phyloP scores from a whole-genome alignment of 805 yeast species.

The Blastobotrys peoriensis region DNA sequence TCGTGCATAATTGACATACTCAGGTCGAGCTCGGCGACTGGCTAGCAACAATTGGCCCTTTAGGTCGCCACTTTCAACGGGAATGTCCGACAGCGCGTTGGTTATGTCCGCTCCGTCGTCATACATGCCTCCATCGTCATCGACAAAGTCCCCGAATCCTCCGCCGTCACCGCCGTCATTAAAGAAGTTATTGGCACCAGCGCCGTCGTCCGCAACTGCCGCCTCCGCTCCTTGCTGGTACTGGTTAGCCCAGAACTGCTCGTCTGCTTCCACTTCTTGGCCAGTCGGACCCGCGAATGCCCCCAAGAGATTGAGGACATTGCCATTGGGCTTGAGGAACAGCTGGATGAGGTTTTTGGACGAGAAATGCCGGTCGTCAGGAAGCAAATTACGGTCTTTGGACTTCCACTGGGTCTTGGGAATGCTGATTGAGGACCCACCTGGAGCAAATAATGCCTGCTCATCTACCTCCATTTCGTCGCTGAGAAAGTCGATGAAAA shows the following conservation, averaged over 20 bases:
- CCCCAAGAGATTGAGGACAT: constrained; percentile 10
- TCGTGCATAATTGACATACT: constrained; percentile 51
- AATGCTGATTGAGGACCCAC: constrained; percentile 35
- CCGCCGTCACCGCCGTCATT: constrained; percentile 37
- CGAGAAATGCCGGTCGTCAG: constrained; percentile 68
- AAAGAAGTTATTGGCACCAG: constrained; percentile 24
- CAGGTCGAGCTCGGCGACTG: constrained; percentile 23
- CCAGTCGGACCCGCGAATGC: constrained; percentile 1
- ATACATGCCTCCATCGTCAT: constrained; percentile 9
- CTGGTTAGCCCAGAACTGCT: constrained; percentile 70
- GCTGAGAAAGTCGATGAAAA: constrained; percentile 39
- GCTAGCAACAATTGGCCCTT: constrained; percentile 8
- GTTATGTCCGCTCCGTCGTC: constrained; percentile 11
- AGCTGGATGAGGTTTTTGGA: constrained; percentile 61
- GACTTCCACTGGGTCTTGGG: constrained; percentile 39
- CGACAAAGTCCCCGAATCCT: constrained; percentile 18
- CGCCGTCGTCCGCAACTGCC: constrained; percentile 15
- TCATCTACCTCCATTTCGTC: constrained; percentile 35
- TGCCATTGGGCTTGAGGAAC: constrained; percentile 55
- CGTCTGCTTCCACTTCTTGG: constrained; percentile 43
- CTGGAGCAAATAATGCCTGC: constrained; percentile 36
- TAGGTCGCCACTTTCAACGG: constrained; percentile 1
- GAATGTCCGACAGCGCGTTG: constrained; percentile 6
- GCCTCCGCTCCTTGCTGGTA: constrained; percentile 9
- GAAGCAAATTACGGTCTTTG: constrained; percentile 47